Percentiles rank a stretch among this genome's conserved stretches.
These are phyloP conservation scores for Pisolithus microcarpus DNA, from an alignment of 768 basidiomycete species.

Conservation along the genomic window DNA sequence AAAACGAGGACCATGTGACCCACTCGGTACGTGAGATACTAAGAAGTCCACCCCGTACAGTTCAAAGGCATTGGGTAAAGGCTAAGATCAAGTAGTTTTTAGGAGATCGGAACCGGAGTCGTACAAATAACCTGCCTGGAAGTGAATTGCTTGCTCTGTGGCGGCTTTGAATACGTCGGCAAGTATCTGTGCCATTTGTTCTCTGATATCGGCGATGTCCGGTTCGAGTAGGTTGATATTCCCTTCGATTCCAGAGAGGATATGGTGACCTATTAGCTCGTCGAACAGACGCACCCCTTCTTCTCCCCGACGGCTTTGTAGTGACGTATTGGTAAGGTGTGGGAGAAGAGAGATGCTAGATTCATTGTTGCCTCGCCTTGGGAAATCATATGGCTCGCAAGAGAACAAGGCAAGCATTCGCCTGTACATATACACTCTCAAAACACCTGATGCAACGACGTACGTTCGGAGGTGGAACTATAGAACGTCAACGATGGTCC, in stretches of 20 bases:
- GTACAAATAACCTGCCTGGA: constrained; percentile 50
- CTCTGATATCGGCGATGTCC: constrained; percentile 47
- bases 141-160: constrained; percentile 71
- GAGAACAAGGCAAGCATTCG: constrained; percentile 88
- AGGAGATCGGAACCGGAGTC: background rate
- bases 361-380: constrained; percentile 27
- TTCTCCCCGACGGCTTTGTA: constrained; percentile 65
- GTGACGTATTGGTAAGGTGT: constrained; percentile 89
- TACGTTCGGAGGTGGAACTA: constrained; percentile 95
- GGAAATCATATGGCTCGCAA: constrained; percentile 54
- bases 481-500: constrained; percentile 8
- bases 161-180: constrained; percentile 85
- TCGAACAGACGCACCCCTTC: constrained; percentile 69
- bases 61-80: constrained; percentile 88
- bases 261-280: constrained; percentile 64
- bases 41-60: constrained; percentile 93
- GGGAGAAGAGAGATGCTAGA: constrained; percentile 39
- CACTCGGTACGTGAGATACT: constrained; percentile 39
- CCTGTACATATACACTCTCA: constrained; percentile 74
- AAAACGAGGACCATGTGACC: constrained; percentile 23
- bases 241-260: constrained; percentile 33
- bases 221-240: constrained; percentile 13
- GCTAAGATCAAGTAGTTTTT: constrained; percentile 34
- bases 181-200: constrained; percentile 57
- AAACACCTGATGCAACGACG: constrained; percentile 67